These are phyloP conservation scores for Amanita pseudoporphyria DNA, from an alignment of 768 basidiomycete species.

Conservation along the genomic window DNA sequence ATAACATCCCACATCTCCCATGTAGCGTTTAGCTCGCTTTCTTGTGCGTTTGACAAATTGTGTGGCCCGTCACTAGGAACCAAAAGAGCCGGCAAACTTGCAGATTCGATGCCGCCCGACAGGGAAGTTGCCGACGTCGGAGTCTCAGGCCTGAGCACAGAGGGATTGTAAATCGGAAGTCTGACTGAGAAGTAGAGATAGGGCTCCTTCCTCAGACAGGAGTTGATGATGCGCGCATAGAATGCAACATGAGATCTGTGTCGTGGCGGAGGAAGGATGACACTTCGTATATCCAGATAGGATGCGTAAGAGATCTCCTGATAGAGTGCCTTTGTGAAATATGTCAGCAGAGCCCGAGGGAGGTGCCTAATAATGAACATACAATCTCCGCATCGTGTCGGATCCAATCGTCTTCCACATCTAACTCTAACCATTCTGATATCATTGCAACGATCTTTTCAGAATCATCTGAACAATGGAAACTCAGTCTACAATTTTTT, in stretches of 20 bases:
- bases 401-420: constrained; percentile 87
- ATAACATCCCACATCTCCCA: constrained; percentile 99
- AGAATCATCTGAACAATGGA: constrained; percentile 48
- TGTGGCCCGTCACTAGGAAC: constrained; percentile 24
- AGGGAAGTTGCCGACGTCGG: constrained; percentile 12
- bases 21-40: constrained; percentile 57
- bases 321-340: constrained; percentile 59
- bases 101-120: not conserved
- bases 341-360: not conserved
- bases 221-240: constrained; percentile 85
- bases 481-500: not conserved
- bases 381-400: constrained; percentile 95
- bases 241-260: constrained; percentile 80
- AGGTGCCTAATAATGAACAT: constrained; percentile 23
- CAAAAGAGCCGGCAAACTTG: constrained; percentile 25
- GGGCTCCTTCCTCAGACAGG: constrained; percentile 59
- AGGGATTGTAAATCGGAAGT: constrained; percentile 74
- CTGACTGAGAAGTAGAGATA: constrained; percentile 77
- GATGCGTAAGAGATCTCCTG: constrained; percentile 92
- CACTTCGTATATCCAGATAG: constrained; percentile 79
- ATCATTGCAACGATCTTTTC: constrained; percentile 65
- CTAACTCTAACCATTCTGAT: constrained; percentile 94
- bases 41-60: constrained; percentile 29
- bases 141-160: constrained; percentile 36
- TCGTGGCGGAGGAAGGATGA: constrained; percentile 83